phyloP scores from a whole-genome alignment of 352 stramenopile genomes.

The Lagenidium giganteum region DNA sequence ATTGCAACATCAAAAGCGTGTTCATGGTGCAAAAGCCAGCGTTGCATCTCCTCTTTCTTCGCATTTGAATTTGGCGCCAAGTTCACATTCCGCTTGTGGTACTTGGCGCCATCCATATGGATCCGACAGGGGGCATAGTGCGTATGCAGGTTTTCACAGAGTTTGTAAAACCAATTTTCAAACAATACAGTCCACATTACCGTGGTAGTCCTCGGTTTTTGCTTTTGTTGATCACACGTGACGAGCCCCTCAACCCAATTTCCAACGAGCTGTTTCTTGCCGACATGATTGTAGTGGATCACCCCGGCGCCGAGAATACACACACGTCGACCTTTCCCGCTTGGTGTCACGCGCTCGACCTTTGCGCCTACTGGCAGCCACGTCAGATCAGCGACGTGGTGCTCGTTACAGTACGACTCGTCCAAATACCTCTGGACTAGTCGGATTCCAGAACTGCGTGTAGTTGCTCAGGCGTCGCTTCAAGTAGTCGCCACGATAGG shows the following conservation, averaged over 20 bases:
- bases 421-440: slow-evolving; percentile 1
- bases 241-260: slow-evolving; percentile 1
- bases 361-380: neutral
- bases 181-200: too few relatives aligned
- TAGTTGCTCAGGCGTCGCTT: too few relatives aligned
- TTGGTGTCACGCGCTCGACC: neutral
- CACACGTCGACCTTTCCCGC: slow-evolving; percentile 1
- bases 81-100: slow-evolving; percentile 7
- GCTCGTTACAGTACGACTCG: slow-evolving; percentile 4
- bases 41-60: slow-evolving; percentile 4
- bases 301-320: slow-evolving; percentile 11
- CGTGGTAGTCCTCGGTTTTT: slow-evolving; percentile 8
- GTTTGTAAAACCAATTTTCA: slow-evolving; percentile 6
- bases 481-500: too few relatives aligned
- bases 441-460: too few relatives aligned
- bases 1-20: neutral
- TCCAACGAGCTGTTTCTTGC: neutral
- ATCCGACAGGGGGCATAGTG: slow-evolving; percentile 1
- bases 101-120: slow-evolving; percentile 6
- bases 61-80: neutral
- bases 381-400: neutral
- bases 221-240: neutral
- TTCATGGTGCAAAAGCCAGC: slow-evolving; percentile 1
- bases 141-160: too few relatives aligned
- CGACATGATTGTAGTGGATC: neutral